phyloP scores from a whole-genome alignment of 2,329 filamentous ascomycete genomes.

The Aurifilum marmelostoma region DNA sequence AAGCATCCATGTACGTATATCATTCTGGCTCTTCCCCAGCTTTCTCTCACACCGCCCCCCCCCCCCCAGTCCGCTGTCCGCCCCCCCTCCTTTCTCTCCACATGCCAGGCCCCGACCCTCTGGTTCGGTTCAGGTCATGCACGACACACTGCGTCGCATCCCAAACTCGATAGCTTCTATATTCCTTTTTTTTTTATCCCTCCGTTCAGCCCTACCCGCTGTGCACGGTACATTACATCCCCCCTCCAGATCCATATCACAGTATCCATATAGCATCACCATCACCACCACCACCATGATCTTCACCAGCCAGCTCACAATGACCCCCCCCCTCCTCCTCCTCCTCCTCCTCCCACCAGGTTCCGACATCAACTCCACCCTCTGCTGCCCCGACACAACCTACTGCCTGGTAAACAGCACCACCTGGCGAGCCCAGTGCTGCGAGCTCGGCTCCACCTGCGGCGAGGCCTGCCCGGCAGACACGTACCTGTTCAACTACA shows the following conservation, averaged over 20 bases:
- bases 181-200: background rate
- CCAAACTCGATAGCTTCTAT: background rate
- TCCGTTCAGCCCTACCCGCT: background rate
- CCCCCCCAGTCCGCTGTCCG: background rate
- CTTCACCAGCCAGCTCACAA: background rate
- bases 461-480: conserved; percentile 36
- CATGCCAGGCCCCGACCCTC: background rate
- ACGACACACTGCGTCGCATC: background rate
- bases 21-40: background rate
- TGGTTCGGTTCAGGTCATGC: background rate
- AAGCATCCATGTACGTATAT: conserved; percentile 21
- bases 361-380: conserved; percentile 35
- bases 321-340: too few species aligned
- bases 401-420: conserved; percentile 40
- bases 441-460: conserved; percentile 38
- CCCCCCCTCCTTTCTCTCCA: background rate
- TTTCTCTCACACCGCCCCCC: background rate
- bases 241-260: background rate
- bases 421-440: conserved; percentile 36
- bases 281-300: background rate
- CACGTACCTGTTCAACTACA: conserved; percentile 38
- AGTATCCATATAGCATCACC: background rate
- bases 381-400: conserved; percentile 35
- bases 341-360: conserved; percentile 22
- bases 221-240: background rate